Evolutionary conservation across 345 rosid genomes (phyloP), one percentile per base, ranked within the genome.

Genomic region (Populus tremula): DNA sequence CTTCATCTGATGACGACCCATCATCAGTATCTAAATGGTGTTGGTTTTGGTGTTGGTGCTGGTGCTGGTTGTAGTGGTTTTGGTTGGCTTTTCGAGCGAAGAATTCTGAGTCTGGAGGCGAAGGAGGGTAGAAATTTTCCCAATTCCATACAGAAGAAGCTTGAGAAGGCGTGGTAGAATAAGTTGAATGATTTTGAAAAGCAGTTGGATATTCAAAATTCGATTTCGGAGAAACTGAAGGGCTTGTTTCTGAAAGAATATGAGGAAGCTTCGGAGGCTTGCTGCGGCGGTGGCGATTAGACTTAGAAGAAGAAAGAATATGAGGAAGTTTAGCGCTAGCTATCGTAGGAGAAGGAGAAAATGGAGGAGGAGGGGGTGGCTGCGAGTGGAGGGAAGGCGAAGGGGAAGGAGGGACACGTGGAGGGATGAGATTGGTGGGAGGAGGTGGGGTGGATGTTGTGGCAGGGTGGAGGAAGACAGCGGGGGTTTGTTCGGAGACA

Each of bases 101-200:
- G 87, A 78, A 93, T 16, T 93, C 99, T 20, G 99, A 96, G 82
- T 88, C 95, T 0, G 98, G 99, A 41, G 99, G 99, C 0, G 99
- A 96, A 1, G 99, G 99, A 82, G 99, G 99, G 75, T 83, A 87
- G 75, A 93, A 91, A 73, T 94, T 91, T 74, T 96, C 99, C 99
- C 99, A 96, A 79, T 96, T 92, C 99, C 99, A 96, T 0, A 89
- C 89, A 4, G 99, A 96, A 67, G 99, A 96, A 2, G 97, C 78
- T 74, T 96, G 98, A 1, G 99, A 96, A 18, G 97, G 97, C 25
- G 96, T 90, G 25, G 77, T 85, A 0, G 97, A 84, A 83, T 96
- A 94, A 23, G 86, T 87, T 2, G 96, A 90, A 79, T 89, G 84
- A 4, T 80, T 86, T 85, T 89, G 94, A 71, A 85, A 89, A 78